Conservation (phyloP, 495 filamentous ascomycete genomes). For the Penicillium maclennaniae region DNA sequence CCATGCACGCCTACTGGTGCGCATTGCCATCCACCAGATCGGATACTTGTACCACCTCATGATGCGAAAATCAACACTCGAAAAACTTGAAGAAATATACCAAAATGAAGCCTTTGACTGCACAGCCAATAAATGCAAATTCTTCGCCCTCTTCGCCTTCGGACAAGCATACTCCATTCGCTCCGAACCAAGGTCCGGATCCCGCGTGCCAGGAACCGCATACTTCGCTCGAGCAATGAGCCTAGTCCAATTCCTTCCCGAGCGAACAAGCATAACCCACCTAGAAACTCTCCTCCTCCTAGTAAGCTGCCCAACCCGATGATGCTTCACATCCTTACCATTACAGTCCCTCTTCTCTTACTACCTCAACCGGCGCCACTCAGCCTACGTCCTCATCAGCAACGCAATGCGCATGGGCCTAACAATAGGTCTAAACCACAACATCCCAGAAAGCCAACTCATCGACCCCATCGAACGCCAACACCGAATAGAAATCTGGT, state of each 20-base stretch:
- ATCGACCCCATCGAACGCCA: slow-evolving; percentile 43
- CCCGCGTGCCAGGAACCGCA: slow-evolving; percentile 38
- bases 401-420: slow-evolving; percentile 42
- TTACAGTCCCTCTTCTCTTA: slow-evolving; percentile 43
- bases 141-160: slow-evolving; percentile 44
- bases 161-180: slow-evolving; percentile 42
- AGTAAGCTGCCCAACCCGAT: slow-evolving; percentile 16
- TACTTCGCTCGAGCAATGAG: slow-evolving; percentile 44
- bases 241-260: slow-evolving; percentile 39
- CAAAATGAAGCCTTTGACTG: slow-evolving; percentile 33
- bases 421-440: slow-evolving; percentile 44
- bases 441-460: slow-evolving; percentile 44
- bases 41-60: slow-evolving; percentile 40
- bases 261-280: slow-evolving; percentile 41
- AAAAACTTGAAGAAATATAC: slow-evolving; percentile 44
- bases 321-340: neutral
- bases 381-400: slow-evolving; percentile 39
- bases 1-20: slow-evolving; percentile 39
- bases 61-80: slow-evolving; percentile 39
- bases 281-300: slow-evolving; percentile 39
- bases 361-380: slow-evolving; percentile 44
- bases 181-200: slow-evolving; percentile 31
- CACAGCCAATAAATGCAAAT: slow-evolving; percentile 39
- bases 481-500: slow-evolving; percentile 45
- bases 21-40: slow-evolving; percentile 41